A percentile compares a stretch with the other conserved stretches of the same genome.
These are phyloP conservation scores for Aspergillus sp. DNA, from an alignment of 2,329 filamentous ascomycete genomes.

Conservation along the genomic window DNA sequence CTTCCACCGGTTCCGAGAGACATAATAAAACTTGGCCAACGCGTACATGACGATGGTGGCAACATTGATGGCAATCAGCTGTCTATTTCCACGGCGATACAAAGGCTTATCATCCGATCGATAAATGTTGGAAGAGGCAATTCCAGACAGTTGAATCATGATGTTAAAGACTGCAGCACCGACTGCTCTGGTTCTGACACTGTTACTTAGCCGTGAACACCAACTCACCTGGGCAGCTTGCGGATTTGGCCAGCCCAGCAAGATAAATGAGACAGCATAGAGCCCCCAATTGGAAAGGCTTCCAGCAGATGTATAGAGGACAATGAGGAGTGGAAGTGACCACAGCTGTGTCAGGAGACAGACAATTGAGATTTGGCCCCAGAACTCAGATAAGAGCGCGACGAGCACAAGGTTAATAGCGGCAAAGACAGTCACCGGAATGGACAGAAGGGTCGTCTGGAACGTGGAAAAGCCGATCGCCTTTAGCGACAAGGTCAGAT, in stretches of 20 bases:
- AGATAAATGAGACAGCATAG: constrained; percentile 53
- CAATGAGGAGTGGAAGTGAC: constrained; percentile 53
- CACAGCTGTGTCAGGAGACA: constrained; percentile 54
- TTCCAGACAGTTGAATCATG: constrained; percentile 36
- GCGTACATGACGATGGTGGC: constrained; percentile 54
- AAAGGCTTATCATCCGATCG: constrained; percentile 52
- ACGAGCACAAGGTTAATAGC: constrained; percentile 53
- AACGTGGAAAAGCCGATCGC: constrained; percentile 55
- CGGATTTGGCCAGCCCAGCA: constrained; percentile 27
- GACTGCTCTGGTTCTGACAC: constrained; percentile 40
- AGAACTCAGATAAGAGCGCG: constrained; percentile 41
- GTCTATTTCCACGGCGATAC: constrained; percentile 55
- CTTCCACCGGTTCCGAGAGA: constrained; percentile 33
- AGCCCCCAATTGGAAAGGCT: constrained; percentile 49
- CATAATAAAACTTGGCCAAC: constrained; percentile 35
- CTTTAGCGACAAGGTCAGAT: constrained; percentile 37
- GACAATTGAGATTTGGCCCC: constrained; percentile 53
- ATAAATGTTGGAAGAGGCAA: constrained; percentile 34
- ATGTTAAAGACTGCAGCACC: constrained; percentile 44
- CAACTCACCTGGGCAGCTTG: constrained; percentile 22
- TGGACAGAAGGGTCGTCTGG: constrained; percentile 59
- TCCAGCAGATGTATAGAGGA: constrained; percentile 47
- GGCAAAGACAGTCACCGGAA: constrained; percentile 55
- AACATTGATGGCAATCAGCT: constrained; percentile 51
- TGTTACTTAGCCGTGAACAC: constrained; percentile 37